Base-by-base conservation (phyloP, 176 grass and related monocot species). In the Eleusine coracana region DNA sequence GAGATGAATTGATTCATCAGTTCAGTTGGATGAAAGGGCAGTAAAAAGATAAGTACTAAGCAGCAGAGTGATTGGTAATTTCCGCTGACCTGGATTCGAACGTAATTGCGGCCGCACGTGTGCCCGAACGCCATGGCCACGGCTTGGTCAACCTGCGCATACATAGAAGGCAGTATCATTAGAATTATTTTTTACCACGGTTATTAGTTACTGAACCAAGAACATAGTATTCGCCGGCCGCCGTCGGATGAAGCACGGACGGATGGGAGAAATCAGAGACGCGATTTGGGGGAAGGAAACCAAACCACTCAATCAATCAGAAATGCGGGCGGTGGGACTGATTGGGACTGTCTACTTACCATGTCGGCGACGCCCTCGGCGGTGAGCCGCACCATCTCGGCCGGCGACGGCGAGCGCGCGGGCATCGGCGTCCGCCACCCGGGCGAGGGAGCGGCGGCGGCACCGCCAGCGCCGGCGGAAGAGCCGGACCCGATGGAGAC, bases 311-410 rank as follows among this genome's bases (percentile, higher is more conserved):
- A 52, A 52, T 52, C 50, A 56, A 56, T 23, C 20, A 23, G 58
- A 25, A 60, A 60, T 25, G 21, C 4, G n/a, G 59, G 59, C 23
- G 59, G 59, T 62, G 23, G 31, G 31, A 63, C 29, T n/a, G 34
- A 20, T 38, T 25, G 5, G 1, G 0, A 18, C 3, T 2, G 12
- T 2, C 31, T 17, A 17, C 15, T 81, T 90, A 93, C 91, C 93
- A 95, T 95, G 86, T 95, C 93, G 29, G 93, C 93, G 55, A 95
- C 93, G 69, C 90, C 87, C 21, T 95, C 93, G 23, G 90, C 90
- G 20, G 93, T 91, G 65, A 95, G 91, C 9, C 93, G 87, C 20
- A 92, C 88, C 70, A 95, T 89, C 81, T 92, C 79, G 1, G 85
- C 85, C 3, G 88, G 90, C 6, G 85, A 86, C 14, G 88, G 88